Conservation (phyloP, 2,329 filamentous ascomycete genomes). For the Microsporum ferrugineum region DNA sequence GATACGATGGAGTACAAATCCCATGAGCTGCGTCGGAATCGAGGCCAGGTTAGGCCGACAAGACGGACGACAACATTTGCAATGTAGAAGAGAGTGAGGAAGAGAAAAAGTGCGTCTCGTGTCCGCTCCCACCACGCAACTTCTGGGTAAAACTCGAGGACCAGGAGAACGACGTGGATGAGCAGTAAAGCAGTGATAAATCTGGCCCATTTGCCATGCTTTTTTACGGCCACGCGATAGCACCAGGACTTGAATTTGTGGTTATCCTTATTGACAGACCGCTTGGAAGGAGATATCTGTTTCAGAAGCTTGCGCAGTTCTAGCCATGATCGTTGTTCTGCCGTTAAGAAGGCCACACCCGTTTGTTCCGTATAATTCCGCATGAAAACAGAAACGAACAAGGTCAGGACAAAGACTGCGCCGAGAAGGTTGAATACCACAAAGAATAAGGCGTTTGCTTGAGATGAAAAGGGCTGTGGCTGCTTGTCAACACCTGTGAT, state of each 20-base stretch:
- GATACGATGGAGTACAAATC: constrained; percentile 77
- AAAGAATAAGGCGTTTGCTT: constrained; percentile 89
- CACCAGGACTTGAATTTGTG: constrained; percentile 84
- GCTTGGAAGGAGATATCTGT: constrained; percentile 90
- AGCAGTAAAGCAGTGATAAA: constrained; percentile 69
- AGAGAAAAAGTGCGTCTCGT: constrained; percentile 64
- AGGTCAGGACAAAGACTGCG: constrained; percentile 87
- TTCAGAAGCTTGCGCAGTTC: constrained; percentile 83
- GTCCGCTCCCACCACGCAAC: constrained; percentile 56
- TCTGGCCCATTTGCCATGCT: constrained; percentile 83
- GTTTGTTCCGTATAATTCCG: constrained; percentile 98
- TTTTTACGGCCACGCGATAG: constrained; percentile 85
- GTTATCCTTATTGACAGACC: constrained; percentile 66
- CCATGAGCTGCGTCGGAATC: constrained; percentile 90
- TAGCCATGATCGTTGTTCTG: constrained; percentile 93
- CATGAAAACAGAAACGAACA: constrained; percentile 99
- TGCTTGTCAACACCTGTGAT: constrained; percentile 69
- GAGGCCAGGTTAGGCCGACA: constrained; percentile 77
- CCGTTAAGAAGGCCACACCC: constrained; percentile 87
- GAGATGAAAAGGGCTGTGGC: constrained; percentile 54
- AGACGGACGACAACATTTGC: constrained; percentile 75
- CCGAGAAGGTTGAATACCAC: constrained; percentile 92
- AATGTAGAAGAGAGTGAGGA: constrained; percentile 71
- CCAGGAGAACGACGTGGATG: constrained; percentile 68
- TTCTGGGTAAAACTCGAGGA: constrained; percentile 76